Base-by-base conservation (phyloP, 2,329 filamentous ascomycete genomes). In the Xylariaceae sp. region DNA sequence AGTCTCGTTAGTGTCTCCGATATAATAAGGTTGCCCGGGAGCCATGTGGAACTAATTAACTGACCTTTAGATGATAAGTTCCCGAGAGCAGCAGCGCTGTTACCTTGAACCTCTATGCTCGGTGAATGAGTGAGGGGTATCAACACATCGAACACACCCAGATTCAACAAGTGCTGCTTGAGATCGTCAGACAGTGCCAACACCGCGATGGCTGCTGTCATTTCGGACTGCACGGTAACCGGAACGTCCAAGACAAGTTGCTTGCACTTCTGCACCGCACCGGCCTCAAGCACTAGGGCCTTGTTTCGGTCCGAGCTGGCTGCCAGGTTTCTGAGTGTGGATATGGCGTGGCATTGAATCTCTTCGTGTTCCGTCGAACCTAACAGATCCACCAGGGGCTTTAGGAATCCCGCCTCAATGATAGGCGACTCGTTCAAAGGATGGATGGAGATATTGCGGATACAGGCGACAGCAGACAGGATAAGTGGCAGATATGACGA, bases 141-240 rank as follows among this genome's bases (percentile, higher is more conserved):
- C 51, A 99, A 75, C 12, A 97, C 92, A 66, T 97, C 94, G 66
- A 97, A 97, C 1, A 99, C 93, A 18, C 93, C 94, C 2, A 97
- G 80, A 55, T 90, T 92, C 49, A 99, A 76, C 12, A 99, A 80
- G 66, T 96, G 89, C 5, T 89, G 84, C 74, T 99, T 99, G 53
- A 99, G 81, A 58, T 99, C 94, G 64, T 99, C 94, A 63, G 93
- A 97, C 47, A 99, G 76, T 16, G 94, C 94, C 58, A 99, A 80
- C 13, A 99, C 94, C 36, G 94, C 94, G 71, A 99, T 97, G 1
- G 94, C 94, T n/a, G 94, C 94, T 5, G 94, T 99, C 94, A 99
- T 99, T 71, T 99, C 94, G 2, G 92, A 97, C 69, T 99, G 94
- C 2, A 99, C 94, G 38, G 89, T 93, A 45, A 97, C 81, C 0